These are phyloP conservation scores for Penicillium manginii DNA, from an alignment of 495 filamentous ascomycete species.

Conservation along the genomic window DNA sequence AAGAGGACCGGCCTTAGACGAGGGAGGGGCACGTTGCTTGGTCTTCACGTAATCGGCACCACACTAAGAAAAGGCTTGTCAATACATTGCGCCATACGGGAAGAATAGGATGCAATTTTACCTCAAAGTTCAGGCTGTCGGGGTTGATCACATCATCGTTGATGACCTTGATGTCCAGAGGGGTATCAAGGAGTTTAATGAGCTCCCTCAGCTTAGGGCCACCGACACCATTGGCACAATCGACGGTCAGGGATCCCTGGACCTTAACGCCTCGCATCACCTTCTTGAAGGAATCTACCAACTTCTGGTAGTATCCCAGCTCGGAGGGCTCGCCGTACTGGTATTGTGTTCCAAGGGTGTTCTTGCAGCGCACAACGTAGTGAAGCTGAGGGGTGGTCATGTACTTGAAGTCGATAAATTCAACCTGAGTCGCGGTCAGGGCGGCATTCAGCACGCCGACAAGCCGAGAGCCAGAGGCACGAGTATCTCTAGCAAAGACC, in stretches of 20 bases:
- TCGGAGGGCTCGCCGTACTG: conserved; percentile 89
- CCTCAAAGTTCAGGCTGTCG: conserved; percentile 85
- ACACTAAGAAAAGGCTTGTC: conserved; percentile 56
- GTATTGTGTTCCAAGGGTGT: conserved; percentile 79
- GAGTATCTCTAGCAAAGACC: conserved; percentile 89
- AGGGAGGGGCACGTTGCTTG: conserved; percentile 86
- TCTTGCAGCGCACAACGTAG: conserved; percentile 92
- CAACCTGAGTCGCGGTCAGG: conserved; percentile 71
- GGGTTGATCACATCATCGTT: conserved; percentile 91
- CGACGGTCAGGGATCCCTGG: conserved; percentile 75
- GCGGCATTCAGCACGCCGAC: conserved; percentile 76
- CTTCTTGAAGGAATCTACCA: conserved; percentile 75
- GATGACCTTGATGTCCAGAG: conserved; percentile 79
- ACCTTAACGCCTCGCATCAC: conserved; percentile 77
- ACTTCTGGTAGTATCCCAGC: conserved; percentile 92
- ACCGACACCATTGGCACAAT: conserved; percentile 96
- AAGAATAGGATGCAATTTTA: conserved; percentile 40
- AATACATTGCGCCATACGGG: conserved; percentile 14
- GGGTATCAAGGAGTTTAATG: conserved; percentile 77
- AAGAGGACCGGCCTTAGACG: conserved; percentile 71
- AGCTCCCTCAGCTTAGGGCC: conserved; percentile 88
- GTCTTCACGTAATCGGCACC: conserved; percentile 98
- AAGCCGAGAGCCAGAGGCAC: conserved; percentile 84
- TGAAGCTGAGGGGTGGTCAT: conserved; percentile 96
- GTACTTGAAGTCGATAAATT: conserved; percentile 79